Base-by-base conservation (phyloP, 345 rosid genomes). In the Populus deltoides region DNA sequence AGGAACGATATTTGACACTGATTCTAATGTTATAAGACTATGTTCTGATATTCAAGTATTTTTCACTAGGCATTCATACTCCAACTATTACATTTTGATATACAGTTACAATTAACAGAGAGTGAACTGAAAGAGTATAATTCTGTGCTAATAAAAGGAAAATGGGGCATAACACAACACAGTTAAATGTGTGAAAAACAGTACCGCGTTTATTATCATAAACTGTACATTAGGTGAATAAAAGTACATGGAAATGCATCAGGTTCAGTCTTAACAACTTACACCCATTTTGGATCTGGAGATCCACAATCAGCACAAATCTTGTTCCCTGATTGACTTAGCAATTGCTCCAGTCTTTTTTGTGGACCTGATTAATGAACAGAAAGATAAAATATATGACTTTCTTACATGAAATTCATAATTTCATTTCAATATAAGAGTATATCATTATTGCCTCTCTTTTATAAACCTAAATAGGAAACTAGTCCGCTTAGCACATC, bases 201-300 rank as follows among this genome's bases (percentile, higher is more conserved):
- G 18, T 15, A 47, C 17, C 5, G 18, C 53, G 15, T 47, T 13
- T 53, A 53, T 7, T 63, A 35, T 63, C 36, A 63, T 27, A 12
- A 63, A 63, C 24, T 33, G n/a, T 53, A 18, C 24, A 53, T 53
- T 20, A 53, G 22, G n/a, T 20, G 45, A 68, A 68, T 5, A 68
- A 71, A 51, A 73, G 13, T 22, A 71, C 16, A 75, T 1, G 20
- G n/a, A 17, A 68, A 35, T n/a, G 35, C 31, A 68, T 55, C 11
- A 3, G 35, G 39, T 12, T 71, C 35, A 35, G 31, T 71, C 43
- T 7, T 47, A 47, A 65, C 57, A 73, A 81, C 98, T 91, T 89
- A 94, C 98, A 89, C 98, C 98, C 97, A 94, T 90, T 93, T 94
- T 7, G 98, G 98, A 82, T 92, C 97, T 20, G 98, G 88, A 43